Conservation (phyloP, 306 rosid genomes). For the Begonia masoniana region DNA sequence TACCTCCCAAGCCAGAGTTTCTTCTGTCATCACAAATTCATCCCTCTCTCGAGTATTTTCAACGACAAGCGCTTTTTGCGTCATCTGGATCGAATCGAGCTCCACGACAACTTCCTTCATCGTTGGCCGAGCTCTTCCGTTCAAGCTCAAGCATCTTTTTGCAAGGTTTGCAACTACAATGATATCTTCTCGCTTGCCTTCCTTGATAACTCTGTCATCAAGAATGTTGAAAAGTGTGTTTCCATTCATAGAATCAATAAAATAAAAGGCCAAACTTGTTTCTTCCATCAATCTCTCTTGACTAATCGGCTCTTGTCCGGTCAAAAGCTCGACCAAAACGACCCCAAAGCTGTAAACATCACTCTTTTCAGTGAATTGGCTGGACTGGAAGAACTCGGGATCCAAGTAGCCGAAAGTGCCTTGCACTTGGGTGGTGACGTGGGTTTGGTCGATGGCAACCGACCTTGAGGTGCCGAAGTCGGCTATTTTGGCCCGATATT, state of each 20-base stretch:
- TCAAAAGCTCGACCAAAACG: conserved; percentile 37
- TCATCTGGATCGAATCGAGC: conserved; percentile 19
- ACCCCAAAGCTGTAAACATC: conserved; percentile 47
- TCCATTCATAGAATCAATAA: conserved; percentile 25
- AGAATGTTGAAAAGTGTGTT: conserved; percentile 17
- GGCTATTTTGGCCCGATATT: conserved; percentile 16
- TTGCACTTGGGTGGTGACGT: conserved; percentile 36
- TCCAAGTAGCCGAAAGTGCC: conserved; percentile 65
- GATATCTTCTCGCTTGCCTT: conserved; percentile 21
- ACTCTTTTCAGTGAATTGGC: conserved; percentile 37
- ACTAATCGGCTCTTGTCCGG: conserved; percentile 29
- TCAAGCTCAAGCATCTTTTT: conserved; percentile 36
- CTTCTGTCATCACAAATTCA: neutral
- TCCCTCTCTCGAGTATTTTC: neutral
- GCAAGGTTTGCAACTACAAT: conserved; percentile 34
- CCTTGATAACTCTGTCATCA: conserved; percentile 21
- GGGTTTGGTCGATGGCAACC: conserved; percentile 39
- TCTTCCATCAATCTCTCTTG: conserved; percentile 11
- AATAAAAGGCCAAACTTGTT: conserved; percentile 25
- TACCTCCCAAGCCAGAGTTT: neutral
- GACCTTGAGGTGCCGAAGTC: conserved; percentile 50
- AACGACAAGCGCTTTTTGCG: neutral
- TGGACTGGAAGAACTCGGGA: conserved; percentile 47
- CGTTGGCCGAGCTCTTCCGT: conserved; percentile 40
- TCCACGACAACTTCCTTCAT: conserved; percentile 40